Base-by-base conservation (phyloP, 2,329 filamentous ascomycete species). In the Trichoderma atroviride region DNA sequence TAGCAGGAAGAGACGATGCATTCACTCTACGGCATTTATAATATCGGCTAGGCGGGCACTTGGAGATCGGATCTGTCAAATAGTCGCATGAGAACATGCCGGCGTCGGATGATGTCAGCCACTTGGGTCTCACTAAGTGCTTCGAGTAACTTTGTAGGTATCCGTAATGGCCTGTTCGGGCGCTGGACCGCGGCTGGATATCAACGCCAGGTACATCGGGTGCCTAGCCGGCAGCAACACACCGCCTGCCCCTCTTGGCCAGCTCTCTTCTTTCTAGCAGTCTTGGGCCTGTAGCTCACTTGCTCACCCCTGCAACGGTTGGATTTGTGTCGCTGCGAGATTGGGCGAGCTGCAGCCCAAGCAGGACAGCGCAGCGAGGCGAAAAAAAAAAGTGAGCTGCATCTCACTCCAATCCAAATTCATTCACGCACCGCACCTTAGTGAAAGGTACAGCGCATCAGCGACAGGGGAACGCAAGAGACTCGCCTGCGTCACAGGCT, bases 281-380 rank as follows among this genome's bases (percentile, higher is more conserved):
- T 58, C 59, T 61, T 22, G 35, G 33, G 40, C 55, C 64, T 59
- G 16, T 40, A 56, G 55, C 50, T 22, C 64, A 67, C 64, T 40
- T 43, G 55, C 50, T 22, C 64, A 67, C 64, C 61, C 64, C 64
- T 67, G 64, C 64, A 59, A 59, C 40, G 40, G 13, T 6, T 47
- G 40, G 64, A 58, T 67, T 67, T 67, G 64, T 67, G 64, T 67
- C 64, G 64, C 55, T 33, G 55, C 35, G 63, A 67, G 63, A 67
- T 67, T 67, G 63, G 63, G 55, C n/a, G 55, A 67, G 63, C 63
- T 67, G 63, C 63, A 65, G 62, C 29, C 29, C 43, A 53, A 63
- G 59, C 27, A 62, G 40, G 43, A 63, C 63, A 67, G 27, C 63
- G 40, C 63, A 67, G 53, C 35, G 63, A 66, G 63, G 63, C 63